Percentiles rank a stretch among this genome's conserved stretches.
Evolutionary conservation across 2,329 filamentous ascomycete genomes (phyloP).

Genomic region (Chaetomium strumarium): DNA sequence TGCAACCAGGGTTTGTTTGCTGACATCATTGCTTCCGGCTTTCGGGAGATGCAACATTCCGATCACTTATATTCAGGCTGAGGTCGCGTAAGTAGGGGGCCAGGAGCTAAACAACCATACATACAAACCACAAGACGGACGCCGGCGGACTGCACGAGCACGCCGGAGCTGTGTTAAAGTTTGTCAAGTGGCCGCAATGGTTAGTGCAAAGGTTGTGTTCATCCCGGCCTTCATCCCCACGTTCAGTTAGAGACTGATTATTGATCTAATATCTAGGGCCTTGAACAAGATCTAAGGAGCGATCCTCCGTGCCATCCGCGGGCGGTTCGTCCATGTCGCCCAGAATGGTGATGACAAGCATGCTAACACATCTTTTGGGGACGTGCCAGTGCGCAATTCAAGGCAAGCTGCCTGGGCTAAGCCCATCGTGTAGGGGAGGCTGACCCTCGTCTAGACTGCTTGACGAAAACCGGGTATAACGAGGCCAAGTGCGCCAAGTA

Average conservation of each 20-base stretch:
- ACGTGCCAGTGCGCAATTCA: slow-evolving; percentile 76
- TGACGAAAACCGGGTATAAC: slow-evolving; percentile 77
- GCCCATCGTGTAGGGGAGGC: not conserved
- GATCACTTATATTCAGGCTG: too few species aligned
- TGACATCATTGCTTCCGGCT: too few species aligned
- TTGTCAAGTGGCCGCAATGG: slow-evolving; percentile 1
- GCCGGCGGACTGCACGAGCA: too few species aligned
- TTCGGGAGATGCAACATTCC: too few species aligned
- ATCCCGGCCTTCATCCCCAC: too few species aligned
- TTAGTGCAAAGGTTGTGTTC: not conserved
- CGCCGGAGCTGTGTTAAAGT: too few species aligned
- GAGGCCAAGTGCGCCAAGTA: slow-evolving; percentile 74
- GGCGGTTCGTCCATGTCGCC: slow-evolving; percentile 53
- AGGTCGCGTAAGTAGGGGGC: too few species aligned
- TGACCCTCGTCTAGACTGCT: slow-evolving; percentile 55
- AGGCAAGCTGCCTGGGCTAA: slow-evolving; percentile 45
- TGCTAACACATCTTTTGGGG: slow-evolving; percentile 2
- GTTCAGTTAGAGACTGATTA: slow-evolving; percentile 30
- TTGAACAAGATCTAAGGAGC: slow-evolving; percentile 65
- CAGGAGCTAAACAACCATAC: too few species aligned
- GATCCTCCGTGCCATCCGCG: slow-evolving; percentile 80
- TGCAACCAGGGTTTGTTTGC: too few species aligned
- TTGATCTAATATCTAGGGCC: slow-evolving; percentile 35
- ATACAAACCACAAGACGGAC: too few species aligned
- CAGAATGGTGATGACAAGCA: not conserved